Evolutionary conservation across 2,329 filamentous ascomycete species (phyloP), one percentile per base, ranked within the genome.

Genomic region (Phialophora tarda): DNA sequence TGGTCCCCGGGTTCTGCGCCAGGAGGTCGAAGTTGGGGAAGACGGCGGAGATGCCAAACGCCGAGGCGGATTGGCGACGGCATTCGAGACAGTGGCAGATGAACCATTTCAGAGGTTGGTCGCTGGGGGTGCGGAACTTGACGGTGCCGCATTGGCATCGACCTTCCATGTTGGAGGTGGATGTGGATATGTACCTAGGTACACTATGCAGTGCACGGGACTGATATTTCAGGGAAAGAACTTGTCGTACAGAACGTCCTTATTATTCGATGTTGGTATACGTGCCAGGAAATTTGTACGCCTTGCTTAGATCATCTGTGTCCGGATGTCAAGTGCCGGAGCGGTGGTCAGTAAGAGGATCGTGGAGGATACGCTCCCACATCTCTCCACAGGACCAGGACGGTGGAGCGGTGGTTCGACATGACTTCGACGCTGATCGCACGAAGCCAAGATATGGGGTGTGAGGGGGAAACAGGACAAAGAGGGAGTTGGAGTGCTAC

Each of bases 41-140:
- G 67, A 90, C 89, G 71, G 89, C 89, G 41, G 87, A 88, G 34
- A 88, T 85, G 30, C 88, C 89, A 76, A 89, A 91, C 1, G 89
- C 87, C 7, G 87, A 88, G 62, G 85, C 59, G n/a, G 87, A 86
- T 78, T 91, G 89, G 64, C 85, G 82, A 56, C 86, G 84, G 76
- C 89, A 91, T 74, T 88, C 84, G 63, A 81, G 78, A 76, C 89
- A 91, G 78, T 91, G 89, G 78, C 89, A 91, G 74, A 91, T 86
- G 76, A 89, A 91, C 59, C 91, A 79, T n/a, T 84, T 84, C 51
- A 89, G 77, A 0, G 89, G 89, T 64, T 84, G 80, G 3, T 82
- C 76, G 0, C 84, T 77, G 0, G 89, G 87, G 32, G 88, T 90
- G 68, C 80, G 84, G 80, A 91, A 91, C 44, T 75, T 73, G 61